Conservation (phyloP, 1,284 basidiomycete species). For the Ceratobasidium sp. region DNA sequence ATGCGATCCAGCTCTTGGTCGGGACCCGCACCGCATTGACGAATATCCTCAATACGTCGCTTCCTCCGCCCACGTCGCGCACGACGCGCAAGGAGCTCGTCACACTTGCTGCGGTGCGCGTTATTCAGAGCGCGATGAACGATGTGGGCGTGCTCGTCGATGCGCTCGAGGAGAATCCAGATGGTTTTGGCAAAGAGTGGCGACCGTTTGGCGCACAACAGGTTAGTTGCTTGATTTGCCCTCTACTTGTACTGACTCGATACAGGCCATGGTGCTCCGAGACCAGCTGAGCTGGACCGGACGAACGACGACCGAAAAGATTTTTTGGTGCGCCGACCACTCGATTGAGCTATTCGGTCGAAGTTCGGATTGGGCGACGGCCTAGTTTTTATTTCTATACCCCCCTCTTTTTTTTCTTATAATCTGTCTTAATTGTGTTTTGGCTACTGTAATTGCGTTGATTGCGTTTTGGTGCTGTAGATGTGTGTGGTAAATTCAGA, state of each 20-base stretch:
- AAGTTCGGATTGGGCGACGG: constrained; percentile 73
- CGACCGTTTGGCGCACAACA: constrained; percentile 93
- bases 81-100: constrained; percentile 76
- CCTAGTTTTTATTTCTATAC: background rate
- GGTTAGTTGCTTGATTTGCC: constrained; percentile 49
- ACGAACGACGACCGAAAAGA: constrained; percentile 81
- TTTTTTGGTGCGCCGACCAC: constrained; percentile 89
- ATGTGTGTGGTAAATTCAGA: too few relatives aligned
- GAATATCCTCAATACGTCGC: constrained; percentile 68
- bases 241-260: too few relatives aligned
- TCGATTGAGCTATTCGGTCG: constrained; percentile 81
- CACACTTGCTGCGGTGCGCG: constrained; percentile 70
- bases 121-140: constrained; percentile 81
- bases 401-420: background rate
- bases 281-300: constrained; percentile 93
- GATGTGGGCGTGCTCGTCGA: constrained; percentile 85
- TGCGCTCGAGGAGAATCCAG: constrained; percentile 87
- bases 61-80: constrained; percentile 58
- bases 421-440: too few relatives aligned
- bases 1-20: constrained; percentile 84
- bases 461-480: too few relatives aligned
- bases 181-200: constrained; percentile 86
- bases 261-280: constrained; percentile 86
- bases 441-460: too few relatives aligned
- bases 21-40: constrained; percentile 89